phyloP scores from a whole-genome alignment of 1,284 basidiomycete genomes.

The Sparassis latifolia region DNA sequence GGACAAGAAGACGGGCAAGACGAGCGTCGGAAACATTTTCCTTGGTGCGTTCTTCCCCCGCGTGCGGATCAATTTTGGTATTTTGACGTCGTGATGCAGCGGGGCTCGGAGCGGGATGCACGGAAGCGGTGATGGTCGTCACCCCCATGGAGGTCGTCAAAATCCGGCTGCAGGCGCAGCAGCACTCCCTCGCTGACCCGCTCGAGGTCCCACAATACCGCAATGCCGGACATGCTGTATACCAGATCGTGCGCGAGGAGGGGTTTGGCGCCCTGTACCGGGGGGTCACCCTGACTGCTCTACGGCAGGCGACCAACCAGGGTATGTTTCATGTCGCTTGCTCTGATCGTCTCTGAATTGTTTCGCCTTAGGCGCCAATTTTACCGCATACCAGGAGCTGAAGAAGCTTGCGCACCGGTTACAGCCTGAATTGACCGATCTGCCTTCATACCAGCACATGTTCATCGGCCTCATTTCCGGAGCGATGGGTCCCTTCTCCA shows the following conservation, averaged over 20 bases:
- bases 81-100: constrained; percentile 6
- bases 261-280: constrained; percentile 84
- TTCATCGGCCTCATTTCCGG: constrained; percentile 92
- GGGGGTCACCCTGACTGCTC: constrained; percentile 89
- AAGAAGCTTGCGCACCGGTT: constrained; percentile 75
- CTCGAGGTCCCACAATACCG: constrained; percentile 91
- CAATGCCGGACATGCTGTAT: constrained; percentile 95
- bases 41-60: constrained; percentile 38
- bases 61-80: neutral
- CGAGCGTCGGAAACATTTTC: constrained; percentile 74
- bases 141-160: constrained; percentile 99
- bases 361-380: constrained; percentile 75
- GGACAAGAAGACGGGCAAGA: constrained; percentile 71
- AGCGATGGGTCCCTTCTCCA: constrained; percentile 96
- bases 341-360: neutral
- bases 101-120: constrained; percentile 90
- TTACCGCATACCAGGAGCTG: constrained; percentile 96
- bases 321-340: constrained; percentile 38
- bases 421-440: constrained; percentile 70
- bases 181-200: constrained; percentile 96
- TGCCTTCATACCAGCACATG: constrained; percentile 96
- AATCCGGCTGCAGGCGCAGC: constrained; percentile 96
- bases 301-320: constrained; percentile 98
- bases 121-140: constrained; percentile 92
- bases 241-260: constrained; percentile 93